Evolutionary conservation across 2,329 filamentous ascomycete genomes (phyloP), one percentile per base, ranked within the genome.

Genomic region (Apiospora malaysiana): DNA sequence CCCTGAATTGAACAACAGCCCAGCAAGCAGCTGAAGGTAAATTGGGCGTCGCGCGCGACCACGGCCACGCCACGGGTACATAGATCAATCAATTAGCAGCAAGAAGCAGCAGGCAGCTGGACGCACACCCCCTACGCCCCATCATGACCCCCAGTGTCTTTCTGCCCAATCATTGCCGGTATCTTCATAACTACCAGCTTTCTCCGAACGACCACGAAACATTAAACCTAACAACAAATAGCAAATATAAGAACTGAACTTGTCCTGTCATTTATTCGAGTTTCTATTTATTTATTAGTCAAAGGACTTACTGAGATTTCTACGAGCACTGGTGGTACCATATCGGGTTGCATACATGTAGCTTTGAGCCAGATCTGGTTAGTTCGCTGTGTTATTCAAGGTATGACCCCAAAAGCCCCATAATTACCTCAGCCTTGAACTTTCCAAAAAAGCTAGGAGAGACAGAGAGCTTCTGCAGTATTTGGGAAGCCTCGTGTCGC

Each of bases 31-130:
- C 51, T 59, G 51, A 59, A 59, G 51, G 51, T 59, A 59, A 59
- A 59, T 59, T 59, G 51, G 51, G 37, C 51, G 51, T 59, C 47
- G 47, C 16, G 18, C 47, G 47, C 51, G 51, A 59, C 51, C 51
- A 27, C 49, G 8, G 10, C 5, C 49, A 56, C 49, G 49, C 49
- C 49, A 56, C 25, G 49, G 49, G 49, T 56, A 56, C 49, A 56
- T 56, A 7, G 49, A 56, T 32, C 49, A 51, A 51, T 51, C 46
- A 21, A 47, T 47, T 47, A 47, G 46, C 46, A 46, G 43, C 43
- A 16, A 46, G 14, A 12, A 46, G 32, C 32, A 32, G 32, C 6
- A 32, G 32, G 32, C 32, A 49, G 18, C 18, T 49, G 23, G 47
- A 51, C 47, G 23, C 47, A 56, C 49, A 42, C 40, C 40, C 49